Evolutionary conservation across 768 basidiomycete genomes (phyloP), one percentile per base, ranked within the genome.

Genomic region (Lanmaoa pseudosensibilis): DNA sequence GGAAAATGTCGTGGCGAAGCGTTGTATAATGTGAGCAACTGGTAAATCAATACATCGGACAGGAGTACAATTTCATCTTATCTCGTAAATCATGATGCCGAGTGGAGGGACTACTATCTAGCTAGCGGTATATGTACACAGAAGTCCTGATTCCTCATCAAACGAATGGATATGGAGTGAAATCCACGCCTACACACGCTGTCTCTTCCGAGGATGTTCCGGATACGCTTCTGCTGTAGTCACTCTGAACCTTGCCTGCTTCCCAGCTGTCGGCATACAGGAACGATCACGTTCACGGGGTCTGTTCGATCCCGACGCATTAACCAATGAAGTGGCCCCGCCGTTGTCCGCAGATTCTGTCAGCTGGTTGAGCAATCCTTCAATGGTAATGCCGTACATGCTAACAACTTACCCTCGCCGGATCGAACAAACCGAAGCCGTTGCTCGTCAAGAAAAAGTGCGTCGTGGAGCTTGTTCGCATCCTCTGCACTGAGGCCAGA

Each of bases 401-500:
- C n/a, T 4, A 13, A 25, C 0, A 30, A 18, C 55, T 13, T 32
- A 54, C 53, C 44, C 0, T 48, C 48, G 0, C 1, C 10, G 8
- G n/a, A 23, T 34, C 3, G 38, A 34, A 56, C 50, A n/a, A 58
- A 51, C 39, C 6, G 49, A 41, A 57, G 32, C n/a, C 38, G 46
- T 1, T 7, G 0, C 5, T 54, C 47, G 23, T 55, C 39, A 0
- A 15, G 15, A 9, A 58, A 62, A 19, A 62, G 55, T 5, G 52
- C 59, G 18, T 52, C 15, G 3, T 62, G 19, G 0, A 62, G 60
- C n/a, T 39, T 55, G 43, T 55, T 33, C 0, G 33, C 18, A 46
- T 60, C 60, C 23, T 61, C 60, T 18, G 49, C 37, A 18, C 45
- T 46, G 0, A 53, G 7, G 3, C 56, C 38, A n/a, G 25, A 45